phyloP scores from a whole-genome alignment of 2,329 filamentous ascomycete species.

The Fusarium sacchari region DNA sequence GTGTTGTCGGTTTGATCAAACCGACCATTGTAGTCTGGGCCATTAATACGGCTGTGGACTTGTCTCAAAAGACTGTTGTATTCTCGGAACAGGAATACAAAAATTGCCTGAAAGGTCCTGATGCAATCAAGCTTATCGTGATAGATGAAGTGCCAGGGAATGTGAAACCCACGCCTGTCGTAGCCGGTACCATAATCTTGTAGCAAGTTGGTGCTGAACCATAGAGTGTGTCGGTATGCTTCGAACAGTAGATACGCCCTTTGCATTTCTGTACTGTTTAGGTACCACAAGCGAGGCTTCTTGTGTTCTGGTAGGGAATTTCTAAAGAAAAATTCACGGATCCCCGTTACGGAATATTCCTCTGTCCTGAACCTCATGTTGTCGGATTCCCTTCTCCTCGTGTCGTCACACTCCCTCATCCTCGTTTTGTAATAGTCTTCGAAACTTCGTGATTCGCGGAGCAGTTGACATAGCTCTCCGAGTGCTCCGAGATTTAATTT shows the following conservation, averaged over 20 bases:
- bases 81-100: background rate
- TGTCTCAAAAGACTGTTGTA: background rate
- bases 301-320: too few species aligned
- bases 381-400: too few species aligned
- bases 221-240: background rate
- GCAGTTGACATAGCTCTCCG: background rate
- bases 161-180: background rate
- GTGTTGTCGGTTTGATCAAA: background rate
- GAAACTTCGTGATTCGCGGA: background rate
- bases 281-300: too few species aligned
- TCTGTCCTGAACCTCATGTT: too few species aligned
- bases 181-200: background rate
- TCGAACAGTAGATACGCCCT: background rate
- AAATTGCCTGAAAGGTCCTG: background rate
- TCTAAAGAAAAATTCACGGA: too few species aligned
- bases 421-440: background rate
- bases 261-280: background rate
- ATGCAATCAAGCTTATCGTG: background rate
- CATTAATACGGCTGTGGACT: rapidly evolving
- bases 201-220: background rate
- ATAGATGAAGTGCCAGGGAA: background rate
- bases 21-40: too few species aligned
- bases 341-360: too few species aligned
- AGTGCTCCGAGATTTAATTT: background rate
- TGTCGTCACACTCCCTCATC: too few species aligned